Conservation (phyloP, 2,329 filamentous ascomycete species). For the Cladosporium sp. region DNA sequence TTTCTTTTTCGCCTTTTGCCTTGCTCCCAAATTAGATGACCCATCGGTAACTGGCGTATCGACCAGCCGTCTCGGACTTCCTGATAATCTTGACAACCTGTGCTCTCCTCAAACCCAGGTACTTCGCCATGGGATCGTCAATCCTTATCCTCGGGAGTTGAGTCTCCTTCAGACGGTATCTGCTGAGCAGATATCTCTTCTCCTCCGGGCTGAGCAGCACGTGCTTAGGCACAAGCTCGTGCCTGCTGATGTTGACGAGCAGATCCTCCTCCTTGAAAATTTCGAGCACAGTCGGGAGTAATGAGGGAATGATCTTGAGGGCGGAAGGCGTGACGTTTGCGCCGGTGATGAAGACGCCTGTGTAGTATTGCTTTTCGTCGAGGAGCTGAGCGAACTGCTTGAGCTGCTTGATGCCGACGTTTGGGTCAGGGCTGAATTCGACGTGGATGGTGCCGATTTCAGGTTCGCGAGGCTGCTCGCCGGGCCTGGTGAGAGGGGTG, state of each 20-base stretch:
- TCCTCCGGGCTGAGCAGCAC: constrained; percentile 86
- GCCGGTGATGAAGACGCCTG: constrained; percentile 84
- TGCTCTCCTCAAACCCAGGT: constrained; percentile 82
- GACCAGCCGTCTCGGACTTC: constrained; percentile 88
- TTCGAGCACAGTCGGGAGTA: constrained; percentile 78
- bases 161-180: constrained; percentile 95
- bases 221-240: constrained; percentile 93
- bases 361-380: constrained; percentile 74
- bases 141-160: constrained; percentile 89
- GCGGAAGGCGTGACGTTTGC: constrained; percentile 80
- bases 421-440: constrained; percentile 78
- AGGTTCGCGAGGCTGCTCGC: constrained; percentile 50
- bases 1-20: neutral
- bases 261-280: constrained; percentile 94
- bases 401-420: constrained; percentile 87
- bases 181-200: constrained; percentile 76
- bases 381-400: constrained; percentile 83
- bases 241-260: constrained; percentile 95
- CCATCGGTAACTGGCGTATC: constrained; percentile 92
- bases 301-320: constrained; percentile 76
- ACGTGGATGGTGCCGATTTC: constrained; percentile 88
- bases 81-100: constrained; percentile 99
- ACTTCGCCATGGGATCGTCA: constrained; percentile 87
- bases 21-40: constrained; percentile 36
- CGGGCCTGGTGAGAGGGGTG: constrained; percentile 63